Evolutionary conservation across 2,329 filamentous ascomycete species (phyloP), one percentile per base, ranked within the genome.

Genomic region (Diaporthe batatas): DNA sequence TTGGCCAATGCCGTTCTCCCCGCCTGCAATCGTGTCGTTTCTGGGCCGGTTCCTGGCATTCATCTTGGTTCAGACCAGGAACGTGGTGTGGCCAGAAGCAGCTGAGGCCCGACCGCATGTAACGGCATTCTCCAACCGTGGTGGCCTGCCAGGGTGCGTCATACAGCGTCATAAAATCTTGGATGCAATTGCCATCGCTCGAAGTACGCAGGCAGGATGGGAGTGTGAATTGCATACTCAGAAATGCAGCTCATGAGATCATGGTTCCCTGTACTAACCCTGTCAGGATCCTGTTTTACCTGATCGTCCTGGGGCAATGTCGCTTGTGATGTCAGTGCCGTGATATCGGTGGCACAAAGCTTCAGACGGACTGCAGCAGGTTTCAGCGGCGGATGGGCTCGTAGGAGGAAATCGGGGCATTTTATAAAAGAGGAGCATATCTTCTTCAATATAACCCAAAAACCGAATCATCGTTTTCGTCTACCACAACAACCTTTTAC

Each of bases 261-360:
- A 67, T 67, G 62, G 62, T 53, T 67, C 62, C 62, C 47, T 53
- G 62, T 21, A 32, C 14, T 2, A 11, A 25, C 47, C 62, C 47
- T 67, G 62, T n/a, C 32, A 67, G n/a, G 62, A 67, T 47, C 62
- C 62, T 67, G 62, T 67, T 67, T 53, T 67, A n/a, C 62, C 32
- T 53, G 62, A 67, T 67, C 62, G 62, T 39, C 62, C 12, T 53
- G 62, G 44, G 44, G 47, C 53, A 53, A 36, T 39, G 44, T 25
- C 62, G 32, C 44, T 23, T 51, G 62, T 67, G 62, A 67, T 53
- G 47, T 67, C 62, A 67, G 62, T 39, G 62, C 62, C n/a, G 47
- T 21, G 44, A 39, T 53, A 21, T 51, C 53, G 62, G 47, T 67
- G 29, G 62, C 47, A 67, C 62, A 53, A 12, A 53, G 47, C 47